phyloP scores from a whole-genome alignment of 495 filamentous ascomycete genomes.

The Neurospora sp. region DNA sequence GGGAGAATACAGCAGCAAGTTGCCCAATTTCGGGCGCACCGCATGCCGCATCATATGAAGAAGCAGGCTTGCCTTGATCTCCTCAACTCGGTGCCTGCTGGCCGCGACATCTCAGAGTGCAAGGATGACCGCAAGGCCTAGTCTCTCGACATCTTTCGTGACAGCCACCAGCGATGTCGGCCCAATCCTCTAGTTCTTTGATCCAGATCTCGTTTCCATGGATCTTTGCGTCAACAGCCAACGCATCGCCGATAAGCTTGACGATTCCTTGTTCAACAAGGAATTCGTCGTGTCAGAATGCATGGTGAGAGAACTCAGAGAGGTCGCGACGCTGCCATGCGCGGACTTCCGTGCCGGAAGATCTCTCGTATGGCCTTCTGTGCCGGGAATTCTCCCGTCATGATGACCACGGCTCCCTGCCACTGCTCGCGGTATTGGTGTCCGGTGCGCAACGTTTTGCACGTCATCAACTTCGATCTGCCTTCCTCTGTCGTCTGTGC shows the following conservation, averaged over 20 bases:
- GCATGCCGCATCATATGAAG: slow-evolving; percentile 36
- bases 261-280: slow-evolving; percentile 74
- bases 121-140: slow-evolving; percentile 33
- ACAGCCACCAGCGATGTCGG: slow-evolving; percentile 50
- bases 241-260: slow-evolving; percentile 61
- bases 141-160: slow-evolving; percentile 34
- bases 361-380: slow-evolving; percentile 32
- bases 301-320: slow-evolving; percentile 78
- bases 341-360: slow-evolving; percentile 64
- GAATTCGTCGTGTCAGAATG: slow-evolving; percentile 75
- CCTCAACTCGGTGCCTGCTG: slow-evolving; percentile 52
- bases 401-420: slow-evolving; percentile 67
- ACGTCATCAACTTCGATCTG: slow-evolving; percentile 89
- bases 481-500: slow-evolving; percentile 31
- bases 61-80: slow-evolving; percentile 61
- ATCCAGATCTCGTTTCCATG: slow-evolving; percentile 27
- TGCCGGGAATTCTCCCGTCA: slow-evolving; percentile 29
- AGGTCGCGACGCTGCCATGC: slow-evolving; percentile 88
- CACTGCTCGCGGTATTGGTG: slow-evolving; percentile 76
- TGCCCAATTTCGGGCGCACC: background rate
- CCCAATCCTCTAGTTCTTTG: slow-evolving; percentile 38
- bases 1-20: background rate
- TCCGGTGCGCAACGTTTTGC: slow-evolving; percentile 62
- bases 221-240: slow-evolving; percentile 78
- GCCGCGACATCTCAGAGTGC: slow-evolving; percentile 40